Evolutionary conservation across 2,329 filamentous ascomycete genomes (phyloP).

Genomic region (Cladorrhinum sp.): DNA sequence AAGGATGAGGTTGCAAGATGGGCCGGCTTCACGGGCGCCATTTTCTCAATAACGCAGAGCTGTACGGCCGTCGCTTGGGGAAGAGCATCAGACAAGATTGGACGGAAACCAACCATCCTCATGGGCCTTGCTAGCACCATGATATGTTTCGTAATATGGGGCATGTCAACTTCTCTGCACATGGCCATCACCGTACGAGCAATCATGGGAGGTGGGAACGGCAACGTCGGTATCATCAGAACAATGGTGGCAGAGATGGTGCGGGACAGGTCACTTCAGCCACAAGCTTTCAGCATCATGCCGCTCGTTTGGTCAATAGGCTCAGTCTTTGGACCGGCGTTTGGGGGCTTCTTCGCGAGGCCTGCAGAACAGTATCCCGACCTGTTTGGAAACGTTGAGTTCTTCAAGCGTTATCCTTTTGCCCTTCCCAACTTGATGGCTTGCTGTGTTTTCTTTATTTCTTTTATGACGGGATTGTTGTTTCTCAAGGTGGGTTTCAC

Average conservation of each 20-base stretch:
- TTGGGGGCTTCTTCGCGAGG: slow-evolving; percentile 83
- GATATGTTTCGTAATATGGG: slow-evolving; percentile 76
- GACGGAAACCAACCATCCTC: slow-evolving; percentile 80
- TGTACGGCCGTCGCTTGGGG: slow-evolving; percentile 73
- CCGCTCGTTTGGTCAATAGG: slow-evolving; percentile 86
- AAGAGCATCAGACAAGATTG: slow-evolving; percentile 70
- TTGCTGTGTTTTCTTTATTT: slow-evolving; percentile 72
- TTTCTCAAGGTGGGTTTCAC: slow-evolving; percentile 64
- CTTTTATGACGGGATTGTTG: slow-evolving; percentile 68
- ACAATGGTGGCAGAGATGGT: slow-evolving; percentile 94
- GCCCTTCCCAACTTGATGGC: slow-evolving; percentile 79
- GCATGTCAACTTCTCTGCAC: slow-evolving; percentile 71
- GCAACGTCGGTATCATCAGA: slow-evolving; percentile 89
- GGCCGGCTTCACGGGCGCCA: slow-evolving; percentile 71
- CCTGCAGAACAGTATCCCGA: slow-evolving; percentile 71
- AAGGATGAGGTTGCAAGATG: slow-evolving; percentile 73
- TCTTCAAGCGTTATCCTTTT: slow-evolving; percentile 78
- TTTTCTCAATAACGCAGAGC: slow-evolving; percentile 71
- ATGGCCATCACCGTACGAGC: slow-evolving; percentile 79
- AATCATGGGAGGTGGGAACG: slow-evolving; percentile 80
- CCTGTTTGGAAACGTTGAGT: slow-evolving; percentile 63
- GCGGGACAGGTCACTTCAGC: slow-evolving; percentile 80
- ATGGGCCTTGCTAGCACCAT: slow-evolving; percentile 74
- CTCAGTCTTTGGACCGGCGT: slow-evolving; percentile 79
- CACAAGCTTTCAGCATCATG: slow-evolving; percentile 89